Conservation (phyloP, 2,329 filamentous ascomycete species). For the Fusarium scirpi region DNA sequence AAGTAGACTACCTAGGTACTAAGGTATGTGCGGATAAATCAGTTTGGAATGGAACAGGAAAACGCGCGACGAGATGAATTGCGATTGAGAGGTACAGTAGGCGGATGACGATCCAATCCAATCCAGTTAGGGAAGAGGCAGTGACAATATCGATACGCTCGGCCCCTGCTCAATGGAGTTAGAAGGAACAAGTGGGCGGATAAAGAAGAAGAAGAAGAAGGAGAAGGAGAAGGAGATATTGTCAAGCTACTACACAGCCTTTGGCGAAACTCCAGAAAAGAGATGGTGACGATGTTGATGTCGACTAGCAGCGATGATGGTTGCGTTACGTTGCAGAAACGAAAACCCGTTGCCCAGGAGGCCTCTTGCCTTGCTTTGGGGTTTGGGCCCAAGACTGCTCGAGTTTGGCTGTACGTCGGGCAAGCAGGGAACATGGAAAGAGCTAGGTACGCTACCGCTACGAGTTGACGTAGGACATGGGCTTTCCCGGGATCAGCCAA, state of each 20-base stretch:
- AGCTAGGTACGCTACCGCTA: background rate
- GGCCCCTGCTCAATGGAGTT: conserved; percentile 20
- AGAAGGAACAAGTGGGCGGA: background rate
- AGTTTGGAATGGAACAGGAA: conserved; percentile 7
- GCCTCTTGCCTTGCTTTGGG: conserved; percentile 28
- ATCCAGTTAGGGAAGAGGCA: conserved; percentile 3
- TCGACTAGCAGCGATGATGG: conserved; percentile 15
- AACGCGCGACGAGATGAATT: conserved; percentile 6
- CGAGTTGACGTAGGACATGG: conserved; percentile 40
- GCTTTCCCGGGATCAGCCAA: conserved; percentile 14
- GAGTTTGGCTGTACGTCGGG: background rate
- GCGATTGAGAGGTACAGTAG: background rate
- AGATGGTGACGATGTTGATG: conserved; percentile 14
- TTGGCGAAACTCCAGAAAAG: background rate
- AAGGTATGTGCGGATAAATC: background rate
- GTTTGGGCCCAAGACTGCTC: background rate
- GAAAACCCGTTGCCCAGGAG: conserved; percentile 28
- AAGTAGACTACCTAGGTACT: background rate
- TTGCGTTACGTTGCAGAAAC: conserved; percentile 24
- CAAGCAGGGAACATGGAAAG: conserved; percentile 3
- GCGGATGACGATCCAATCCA: conserved; percentile 27
- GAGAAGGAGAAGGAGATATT: background rate
- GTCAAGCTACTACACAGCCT: conserved; percentile 19
- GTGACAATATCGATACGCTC: conserved; percentile 6
- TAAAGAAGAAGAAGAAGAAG: conserved; percentile 6